Percentiles rank a stretch among this genome's conserved stretches.
Evolutionary conservation across 805 yeast genomes (phyloP).

Genomic region (Tetrapisispora namnaoensis): DNA sequence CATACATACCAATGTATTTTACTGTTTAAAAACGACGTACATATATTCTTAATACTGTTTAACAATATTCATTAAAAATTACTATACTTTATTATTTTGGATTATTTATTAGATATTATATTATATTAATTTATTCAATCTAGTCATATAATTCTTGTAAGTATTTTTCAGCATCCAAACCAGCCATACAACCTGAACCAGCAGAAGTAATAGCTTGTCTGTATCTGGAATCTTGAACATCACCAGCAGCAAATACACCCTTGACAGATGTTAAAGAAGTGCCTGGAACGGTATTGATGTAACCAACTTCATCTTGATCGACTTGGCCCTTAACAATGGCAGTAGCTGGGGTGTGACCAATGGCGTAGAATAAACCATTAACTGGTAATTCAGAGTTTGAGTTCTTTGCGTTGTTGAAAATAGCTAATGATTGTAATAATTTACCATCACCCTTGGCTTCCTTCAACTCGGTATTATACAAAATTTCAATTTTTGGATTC

Average conservation of each 20-base stretch:
- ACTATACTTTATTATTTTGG: too few species aligned
- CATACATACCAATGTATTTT: too few species aligned
- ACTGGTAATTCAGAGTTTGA: conserved; percentile 62
- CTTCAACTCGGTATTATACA: conserved; percentile 73
- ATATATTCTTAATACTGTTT: too few species aligned
- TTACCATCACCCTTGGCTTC: conserved; percentile 95
- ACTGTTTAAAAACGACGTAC: too few species aligned
- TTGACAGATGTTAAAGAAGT: conserved; percentile 72
- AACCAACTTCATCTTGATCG: conserved; percentile 80
- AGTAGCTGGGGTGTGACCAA: conserved; percentile 97
- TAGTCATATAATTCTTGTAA: conserved; percentile 44
- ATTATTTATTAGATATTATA: not conserved
- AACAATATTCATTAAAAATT: too few species aligned
- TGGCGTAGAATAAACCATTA: conserved; percentile 93
- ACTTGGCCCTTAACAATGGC: conserved; percentile 65
- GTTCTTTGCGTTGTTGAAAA: conserved; percentile 64
- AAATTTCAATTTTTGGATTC: conserved; percentile 82
- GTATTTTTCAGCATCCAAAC: conserved; percentile 84
- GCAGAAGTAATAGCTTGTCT: conserved; percentile 99
- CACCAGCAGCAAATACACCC: conserved; percentile 98
- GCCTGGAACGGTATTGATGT: conserved; percentile 84
- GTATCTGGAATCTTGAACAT: conserved; percentile 92
- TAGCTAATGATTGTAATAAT: conserved; percentile 51
- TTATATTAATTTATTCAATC: not conserved
- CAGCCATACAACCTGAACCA: conserved; percentile 99